These are phyloP conservation scores for Melaleuca alternifolia DNA, from an alignment of 345 rosid genomes.

Conservation along the genomic window DNA sequence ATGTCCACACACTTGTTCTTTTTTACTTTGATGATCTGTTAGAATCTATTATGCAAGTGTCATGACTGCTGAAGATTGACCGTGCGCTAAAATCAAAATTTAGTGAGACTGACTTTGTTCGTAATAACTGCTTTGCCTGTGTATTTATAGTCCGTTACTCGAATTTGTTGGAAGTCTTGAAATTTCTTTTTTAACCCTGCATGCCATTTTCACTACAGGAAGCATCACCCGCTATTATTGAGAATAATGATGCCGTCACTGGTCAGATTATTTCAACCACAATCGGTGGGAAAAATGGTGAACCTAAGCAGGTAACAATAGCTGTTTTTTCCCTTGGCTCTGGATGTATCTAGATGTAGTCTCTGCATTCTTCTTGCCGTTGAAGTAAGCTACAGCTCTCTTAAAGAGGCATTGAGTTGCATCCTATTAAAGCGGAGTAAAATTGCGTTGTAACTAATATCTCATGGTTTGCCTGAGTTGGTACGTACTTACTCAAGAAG, in stretches of 20 bases:
- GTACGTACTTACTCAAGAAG: neutral
- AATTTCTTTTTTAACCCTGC: neutral
- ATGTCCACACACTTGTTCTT: neutral
- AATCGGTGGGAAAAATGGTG: slow-evolving; percentile 78
- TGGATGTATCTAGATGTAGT: neutral
- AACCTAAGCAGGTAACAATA: slow-evolving; percentile 57
- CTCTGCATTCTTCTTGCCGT: neutral
- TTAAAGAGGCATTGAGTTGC: neutral
- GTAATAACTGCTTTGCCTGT: neutral
- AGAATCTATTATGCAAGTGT: neutral
- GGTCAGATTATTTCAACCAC: slow-evolving; percentile 76
- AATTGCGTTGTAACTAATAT: neutral
- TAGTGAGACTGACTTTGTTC: neutral
- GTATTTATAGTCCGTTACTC: neutral
- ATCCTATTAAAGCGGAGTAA: neutral
- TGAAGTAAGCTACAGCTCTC: neutral
- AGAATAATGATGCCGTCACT: slow-evolving; percentile 48
- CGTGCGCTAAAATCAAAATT: neutral
- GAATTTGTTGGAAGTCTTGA: neutral
- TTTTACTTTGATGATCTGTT: neutral
- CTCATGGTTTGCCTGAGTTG: neutral
- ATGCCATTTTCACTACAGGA: slow-evolving; percentile 23
- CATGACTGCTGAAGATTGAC: neutral
- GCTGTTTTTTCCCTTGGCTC: neutral
- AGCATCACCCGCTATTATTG: slow-evolving; percentile 41